Base-by-base conservation (phyloP, 257 asterid genomes). In the Capsicum pubescens region DNA sequence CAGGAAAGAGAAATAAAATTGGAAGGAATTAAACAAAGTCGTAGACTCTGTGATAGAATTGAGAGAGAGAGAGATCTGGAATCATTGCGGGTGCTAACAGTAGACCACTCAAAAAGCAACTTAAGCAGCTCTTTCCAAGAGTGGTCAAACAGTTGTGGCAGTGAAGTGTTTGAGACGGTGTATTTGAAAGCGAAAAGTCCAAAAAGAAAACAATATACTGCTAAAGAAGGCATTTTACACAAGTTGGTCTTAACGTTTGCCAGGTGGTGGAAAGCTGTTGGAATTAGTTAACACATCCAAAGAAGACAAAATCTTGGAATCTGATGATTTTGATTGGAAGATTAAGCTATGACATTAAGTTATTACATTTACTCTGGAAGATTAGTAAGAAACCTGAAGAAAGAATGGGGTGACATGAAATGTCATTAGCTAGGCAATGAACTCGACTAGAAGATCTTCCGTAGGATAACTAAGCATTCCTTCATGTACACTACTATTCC, bases 231-330 rank as follows among this genome's bases (percentile, higher is more conserved):
- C 80, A 19, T 21, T 71, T 72, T 11, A 72, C 59, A 48, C 80
- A 72, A n/a, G 17, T 39, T 21, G 54, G 79, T 70, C 79, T 9
- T 5, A 42, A 17, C 6, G 0, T 70, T 59, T 44, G 32, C 32
- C 32, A 0, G 39, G 58, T 10, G n/a, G 42, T 8, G 12, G 59
- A 10, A 72, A 16, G 19, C 46, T 48, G 80, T 19, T 71, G 59
- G n/a, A 72, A 48, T 50, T 55, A 72, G 80, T 72, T 72, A 48
- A 48, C 8, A 21, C 46, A 74, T 50, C 81, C 81, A 50, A 21
- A 50, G 7, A 72, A 12, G 61, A 74, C 19, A 19, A 26, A 26
- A 5, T 12, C 46, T 74, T 21, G 81, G 13, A 72, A 72, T 74
- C 61, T 74, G 46, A 50, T 50, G 7, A 50, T 48, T 48, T n/a